Conservation (phyloP, 305 asterid genomes). For the Fraxinus paxiana region DNA sequence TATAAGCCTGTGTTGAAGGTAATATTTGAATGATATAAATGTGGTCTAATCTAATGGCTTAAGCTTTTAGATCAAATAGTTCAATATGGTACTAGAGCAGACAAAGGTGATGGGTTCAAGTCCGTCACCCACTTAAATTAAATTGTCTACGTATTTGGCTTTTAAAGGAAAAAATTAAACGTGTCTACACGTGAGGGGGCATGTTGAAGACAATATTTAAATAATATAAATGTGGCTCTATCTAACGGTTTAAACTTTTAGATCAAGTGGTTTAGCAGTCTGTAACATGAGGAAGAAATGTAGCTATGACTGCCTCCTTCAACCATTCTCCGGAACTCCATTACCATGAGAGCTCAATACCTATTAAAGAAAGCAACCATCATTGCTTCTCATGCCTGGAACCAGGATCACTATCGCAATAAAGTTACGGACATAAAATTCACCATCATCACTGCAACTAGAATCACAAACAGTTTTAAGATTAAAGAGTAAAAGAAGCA, state of each 20-base stretch:
- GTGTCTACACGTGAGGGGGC: background rate
- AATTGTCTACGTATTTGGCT: background rate
- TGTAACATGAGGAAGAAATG: slow-evolving; percentile 2
- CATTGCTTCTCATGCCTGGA: slow-evolving; percentile 8
- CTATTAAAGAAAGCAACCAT: background rate
- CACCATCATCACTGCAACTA: slow-evolving; percentile 1
- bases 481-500: background rate
- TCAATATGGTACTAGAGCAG: background rate
- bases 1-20: background rate
- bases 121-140: background rate
- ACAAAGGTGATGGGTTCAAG: background rate
- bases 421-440: slow-evolving; percentile 8
- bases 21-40: background rate
- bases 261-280: background rate
- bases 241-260: background rate
- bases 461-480: background rate
- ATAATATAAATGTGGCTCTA: background rate
- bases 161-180: background rate
- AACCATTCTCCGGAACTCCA: background rate
- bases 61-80: background rate
- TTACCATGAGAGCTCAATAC: slow-evolving; percentile 1
- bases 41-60: background rate
- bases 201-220: background rate
- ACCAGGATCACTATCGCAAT: background rate
- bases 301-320: background rate